These are phyloP conservation scores for Phyllostachys edulis DNA, from an alignment of 176 grass and related monocot genomes.

Conservation along the genomic window DNA sequence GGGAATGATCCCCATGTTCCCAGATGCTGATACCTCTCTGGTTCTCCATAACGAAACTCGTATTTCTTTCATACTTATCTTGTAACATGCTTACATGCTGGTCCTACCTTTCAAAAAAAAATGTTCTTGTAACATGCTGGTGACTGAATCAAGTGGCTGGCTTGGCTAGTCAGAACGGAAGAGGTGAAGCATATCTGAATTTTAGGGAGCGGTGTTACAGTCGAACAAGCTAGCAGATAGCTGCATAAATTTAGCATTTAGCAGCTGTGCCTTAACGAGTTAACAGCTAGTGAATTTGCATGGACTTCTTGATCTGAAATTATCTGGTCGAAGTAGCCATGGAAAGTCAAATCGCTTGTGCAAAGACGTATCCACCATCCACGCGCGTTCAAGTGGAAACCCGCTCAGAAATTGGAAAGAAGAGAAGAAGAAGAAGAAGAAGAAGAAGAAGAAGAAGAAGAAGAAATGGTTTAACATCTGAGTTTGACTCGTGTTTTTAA, in stretches of 20 bases:
- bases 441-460: background rate
- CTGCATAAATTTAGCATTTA: background rate
- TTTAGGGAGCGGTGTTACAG: background rate
- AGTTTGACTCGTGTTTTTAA: too few relatives aligned
- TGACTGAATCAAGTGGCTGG: background rate
- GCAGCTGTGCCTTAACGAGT: background rate
- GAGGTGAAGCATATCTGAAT: constrained; percentile 4
- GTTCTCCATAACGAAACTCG: background rate
- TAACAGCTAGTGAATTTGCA: background rate
- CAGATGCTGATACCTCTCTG: background rate
- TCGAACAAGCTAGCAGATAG: constrained; percentile 14
- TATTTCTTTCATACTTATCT: background rate
- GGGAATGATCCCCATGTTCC: background rate
- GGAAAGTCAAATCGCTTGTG: constrained; percentile 30
- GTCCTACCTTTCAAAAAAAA: too few relatives aligned
- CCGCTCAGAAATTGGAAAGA: background rate
- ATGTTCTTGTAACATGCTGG: background rate
- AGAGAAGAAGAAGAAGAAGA: background rate
- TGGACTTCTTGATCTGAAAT: background rate
- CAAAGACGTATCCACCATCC: background rate
- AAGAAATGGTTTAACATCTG: background rate
- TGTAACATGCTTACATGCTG: background rate
- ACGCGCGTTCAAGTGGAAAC: background rate
- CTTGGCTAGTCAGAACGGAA: background rate
- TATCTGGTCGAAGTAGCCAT: background rate